Evolutionary conservation across 768 basidiomycete species (phyloP).

Genomic region (Pleurotus sapidus): DNA sequence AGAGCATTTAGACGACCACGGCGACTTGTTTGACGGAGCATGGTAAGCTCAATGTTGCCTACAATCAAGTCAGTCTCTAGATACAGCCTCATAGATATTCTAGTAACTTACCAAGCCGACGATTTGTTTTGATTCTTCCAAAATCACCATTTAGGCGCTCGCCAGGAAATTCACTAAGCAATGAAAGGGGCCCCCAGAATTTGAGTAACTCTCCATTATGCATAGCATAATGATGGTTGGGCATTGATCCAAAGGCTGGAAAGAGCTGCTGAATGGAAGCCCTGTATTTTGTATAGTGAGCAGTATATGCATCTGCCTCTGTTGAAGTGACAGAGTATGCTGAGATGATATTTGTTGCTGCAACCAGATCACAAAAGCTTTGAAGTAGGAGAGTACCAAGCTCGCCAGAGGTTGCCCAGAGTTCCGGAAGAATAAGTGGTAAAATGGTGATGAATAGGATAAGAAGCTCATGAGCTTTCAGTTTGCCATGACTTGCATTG

Average conservation of each 20-base stretch:
- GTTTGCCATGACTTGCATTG: constrained; percentile 26
- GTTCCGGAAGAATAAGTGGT: no score
- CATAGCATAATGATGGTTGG: constrained; percentile 34
- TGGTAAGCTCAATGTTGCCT: constrained; percentile 13
- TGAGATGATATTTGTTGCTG: constrained; percentile 21
- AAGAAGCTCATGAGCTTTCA: constrained; percentile 27
- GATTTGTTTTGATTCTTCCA: constrained; percentile 21
- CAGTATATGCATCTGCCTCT: constrained; percentile 18
- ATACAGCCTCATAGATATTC: neutral
- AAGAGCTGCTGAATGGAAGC: constrained; percentile 16
- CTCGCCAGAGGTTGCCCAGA: neutral
- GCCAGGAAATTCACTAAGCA: constrained; percentile 27
- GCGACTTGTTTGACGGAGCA: constrained; percentile 18
- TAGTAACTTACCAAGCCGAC: constrained; percentile 10
- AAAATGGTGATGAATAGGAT: constrained; percentile 17
- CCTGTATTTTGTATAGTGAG: constrained; percentile 20
- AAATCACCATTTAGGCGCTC: constrained; percentile 28
- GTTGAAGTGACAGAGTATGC: constrained; percentile 18
- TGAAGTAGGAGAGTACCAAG: constrained; percentile 8
- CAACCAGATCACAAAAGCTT: constrained; percentile 22
- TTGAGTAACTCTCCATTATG: constrained; percentile 24
- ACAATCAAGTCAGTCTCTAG: neutral
- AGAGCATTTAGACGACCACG: constrained; percentile 9
- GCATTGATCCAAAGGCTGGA: constrained; percentile 15
- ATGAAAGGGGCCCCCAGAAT: constrained; percentile 27